phyloP scores from a whole-genome alignment of 495 filamentous ascomycete genomes.

The Xylaria acuta region DNA sequence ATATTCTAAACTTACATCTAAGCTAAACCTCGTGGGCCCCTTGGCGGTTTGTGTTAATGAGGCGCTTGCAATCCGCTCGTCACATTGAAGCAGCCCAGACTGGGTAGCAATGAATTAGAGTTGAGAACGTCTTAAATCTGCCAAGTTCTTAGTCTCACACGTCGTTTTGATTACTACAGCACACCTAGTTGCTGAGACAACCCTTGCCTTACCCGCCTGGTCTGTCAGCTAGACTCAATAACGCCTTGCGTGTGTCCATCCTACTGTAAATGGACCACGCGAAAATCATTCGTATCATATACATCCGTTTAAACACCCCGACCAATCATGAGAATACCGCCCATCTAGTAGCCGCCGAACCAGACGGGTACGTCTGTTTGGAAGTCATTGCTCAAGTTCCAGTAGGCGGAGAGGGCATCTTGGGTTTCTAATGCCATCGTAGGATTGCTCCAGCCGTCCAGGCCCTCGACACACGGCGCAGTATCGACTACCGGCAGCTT shows the following conservation, averaged over 20 bases:
- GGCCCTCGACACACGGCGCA: constrained; percentile 2
- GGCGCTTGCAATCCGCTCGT: not conserved
- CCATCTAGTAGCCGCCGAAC: constrained; percentile 24
- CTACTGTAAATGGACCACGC: not conserved
- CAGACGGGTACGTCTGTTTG: constrained; percentile 24
- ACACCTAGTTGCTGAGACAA: not conserved
- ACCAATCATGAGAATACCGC: not conserved
- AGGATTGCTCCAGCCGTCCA: constrained; percentile 19
- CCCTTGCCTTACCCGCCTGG: not conserved
- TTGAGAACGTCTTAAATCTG: not conserved
- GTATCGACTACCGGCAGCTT: not conserved
- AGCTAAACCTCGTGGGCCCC: not conserved
- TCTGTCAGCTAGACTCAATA: not conserved
- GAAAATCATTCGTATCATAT: not conserved
- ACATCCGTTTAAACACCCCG: not conserved
- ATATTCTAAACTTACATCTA: too few relatives aligned
- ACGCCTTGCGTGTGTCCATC: too few relatives aligned
- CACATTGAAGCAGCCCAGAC: not conserved
- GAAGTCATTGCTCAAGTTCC: constrained; percentile 18
- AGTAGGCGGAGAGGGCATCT: not conserved
- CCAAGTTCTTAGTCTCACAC: not conserved
- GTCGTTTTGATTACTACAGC: not conserved
- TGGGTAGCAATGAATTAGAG: not conserved
- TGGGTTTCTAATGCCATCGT: constrained; percentile 9
- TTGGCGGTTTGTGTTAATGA: not conserved